These are phyloP conservation scores for Coemansia sp. DNA, from an alignment of 192 early-diverging fungal genomes.

Conservation along the genomic window DNA sequence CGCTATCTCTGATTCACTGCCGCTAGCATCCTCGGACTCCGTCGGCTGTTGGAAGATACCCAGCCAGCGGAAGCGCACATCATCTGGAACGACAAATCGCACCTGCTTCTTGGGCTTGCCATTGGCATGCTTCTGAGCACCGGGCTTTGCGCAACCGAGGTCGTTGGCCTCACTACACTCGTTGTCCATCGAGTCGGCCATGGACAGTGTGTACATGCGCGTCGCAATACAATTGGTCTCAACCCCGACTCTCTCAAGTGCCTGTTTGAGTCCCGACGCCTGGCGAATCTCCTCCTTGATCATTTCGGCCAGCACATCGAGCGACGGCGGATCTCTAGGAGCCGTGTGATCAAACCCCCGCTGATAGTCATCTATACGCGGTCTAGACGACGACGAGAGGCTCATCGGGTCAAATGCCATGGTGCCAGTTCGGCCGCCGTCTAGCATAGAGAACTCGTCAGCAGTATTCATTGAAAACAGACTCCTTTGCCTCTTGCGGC, in stretches of 20 bases:
- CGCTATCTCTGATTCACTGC: conserved; percentile 5
- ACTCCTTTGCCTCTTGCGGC: conserved; percentile 48
- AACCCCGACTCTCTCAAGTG: conserved; percentile 35
- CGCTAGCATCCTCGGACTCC: conserved; percentile 9
- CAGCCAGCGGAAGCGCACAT: conserved; percentile 54
- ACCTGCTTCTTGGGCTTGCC: conserved; percentile 24
- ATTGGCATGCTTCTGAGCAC: background rate
- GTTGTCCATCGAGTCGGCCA: background rate
- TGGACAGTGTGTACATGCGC: conserved; percentile 25
- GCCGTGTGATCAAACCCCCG: background rate
- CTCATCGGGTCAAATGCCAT: conserved; percentile 30
- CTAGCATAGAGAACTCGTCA: conserved; percentile 44
- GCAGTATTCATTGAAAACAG: conserved; percentile 53
- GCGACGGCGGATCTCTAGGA: conserved; percentile 30
- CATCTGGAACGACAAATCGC: conserved; percentile 49
- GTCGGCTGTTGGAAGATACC: conserved; percentile 50
- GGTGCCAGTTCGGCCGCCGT: conserved; percentile 25
- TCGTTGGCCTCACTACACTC: background rate
- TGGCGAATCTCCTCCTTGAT: conserved; percentile 55
- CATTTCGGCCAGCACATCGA: conserved; percentile 51
- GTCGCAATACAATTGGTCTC: conserved; percentile 37
- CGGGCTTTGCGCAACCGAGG: background rate
- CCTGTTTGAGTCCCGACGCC: conserved; percentile 48
- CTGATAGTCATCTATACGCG: background rate
- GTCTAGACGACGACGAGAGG: background rate